These are phyloP conservation scores for Penicillium brevicompactum DNA, from an alignment of 2,329 filamentous ascomycete species.

Conservation along the genomic window DNA sequence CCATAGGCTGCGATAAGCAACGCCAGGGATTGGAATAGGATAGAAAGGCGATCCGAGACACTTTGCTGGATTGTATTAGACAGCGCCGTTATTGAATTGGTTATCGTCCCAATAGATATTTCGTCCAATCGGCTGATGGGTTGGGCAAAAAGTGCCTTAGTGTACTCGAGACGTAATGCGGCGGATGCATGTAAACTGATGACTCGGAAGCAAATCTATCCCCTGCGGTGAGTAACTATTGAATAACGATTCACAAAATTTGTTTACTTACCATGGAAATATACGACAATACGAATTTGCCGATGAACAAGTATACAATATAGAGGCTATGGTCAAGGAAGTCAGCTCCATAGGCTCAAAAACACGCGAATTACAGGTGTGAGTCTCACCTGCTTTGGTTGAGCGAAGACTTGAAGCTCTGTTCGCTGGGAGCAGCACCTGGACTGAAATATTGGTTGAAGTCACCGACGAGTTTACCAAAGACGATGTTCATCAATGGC, in stretches of 20 bases:
- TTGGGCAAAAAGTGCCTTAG: constrained; percentile 52
- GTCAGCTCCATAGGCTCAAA: too few relatives aligned
- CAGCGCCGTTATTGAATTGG: constrained; percentile 55
- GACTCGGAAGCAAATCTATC: constrained; percentile 47
- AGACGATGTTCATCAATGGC: constrained; percentile 62
- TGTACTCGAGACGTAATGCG: constrained; percentile 53
- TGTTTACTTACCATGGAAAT: constrained; percentile 50
- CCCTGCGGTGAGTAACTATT: background rate
- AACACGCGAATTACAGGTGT: too few relatives aligned
- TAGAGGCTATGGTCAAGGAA: constrained; percentile 45
- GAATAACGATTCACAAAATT: background rate
- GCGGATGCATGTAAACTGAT: constrained; percentile 55
- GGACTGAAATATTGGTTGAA: constrained; percentile 58
- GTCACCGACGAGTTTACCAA: constrained; percentile 57
- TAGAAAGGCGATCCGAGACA: constrained; percentile 55
- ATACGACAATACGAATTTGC: constrained; percentile 57
- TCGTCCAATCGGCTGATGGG: constrained; percentile 54
- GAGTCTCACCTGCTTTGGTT: constrained; percentile 33
- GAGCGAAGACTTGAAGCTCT: constrained; percentile 54
- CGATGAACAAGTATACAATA: constrained; percentile 62
- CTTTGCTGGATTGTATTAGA: constrained; percentile 57
- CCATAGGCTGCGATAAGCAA: constrained; percentile 49
- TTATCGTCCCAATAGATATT: constrained; percentile 53
- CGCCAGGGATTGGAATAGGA: constrained; percentile 45
- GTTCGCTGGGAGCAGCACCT: constrained; percentile 43